A percentile compares a stretch with the other conserved stretches of the same genome.
These are phyloP conservation scores for Talaromyces adpressus DNA, from an alignment of 495 filamentous ascomycete genomes.

Conservation along the genomic window DNA sequence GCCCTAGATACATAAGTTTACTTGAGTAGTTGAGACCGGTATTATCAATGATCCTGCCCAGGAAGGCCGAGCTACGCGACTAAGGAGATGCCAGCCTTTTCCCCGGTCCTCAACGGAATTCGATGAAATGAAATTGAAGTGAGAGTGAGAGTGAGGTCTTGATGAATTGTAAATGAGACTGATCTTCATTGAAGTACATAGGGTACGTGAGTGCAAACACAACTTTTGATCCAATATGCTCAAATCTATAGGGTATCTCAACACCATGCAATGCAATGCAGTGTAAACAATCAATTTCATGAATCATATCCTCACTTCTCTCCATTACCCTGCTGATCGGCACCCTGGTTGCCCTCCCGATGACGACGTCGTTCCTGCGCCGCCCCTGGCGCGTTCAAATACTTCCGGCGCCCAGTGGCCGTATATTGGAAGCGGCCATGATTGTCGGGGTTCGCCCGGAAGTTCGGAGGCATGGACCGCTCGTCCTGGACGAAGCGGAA, in stretches of 20 bases:
- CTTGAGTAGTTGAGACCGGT: too few species aligned
- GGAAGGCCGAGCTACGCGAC: too few species aligned
- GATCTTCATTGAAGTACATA: not conserved
- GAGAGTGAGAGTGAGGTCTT: not conserved
- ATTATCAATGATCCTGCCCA: too few species aligned
- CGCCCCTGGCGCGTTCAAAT: conserved; percentile 15
- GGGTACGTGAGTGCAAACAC: not conserved
- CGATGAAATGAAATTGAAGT: not conserved
- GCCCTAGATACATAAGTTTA: too few species aligned
- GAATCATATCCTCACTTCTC: not conserved
- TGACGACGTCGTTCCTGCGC: not conserved
- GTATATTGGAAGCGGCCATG: conserved; percentile 17
- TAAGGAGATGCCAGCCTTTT: too few species aligned
- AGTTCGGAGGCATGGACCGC: conserved; percentile 10
- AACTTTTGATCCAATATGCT: not conserved
- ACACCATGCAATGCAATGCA: not conserved
- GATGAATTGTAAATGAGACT: not conserved
- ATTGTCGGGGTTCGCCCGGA: conserved; percentile 22
- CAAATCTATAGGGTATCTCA: not conserved
- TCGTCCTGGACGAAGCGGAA: conserved; percentile 11
- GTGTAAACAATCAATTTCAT: not conserved
- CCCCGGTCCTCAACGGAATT: too few species aligned
- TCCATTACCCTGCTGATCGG: not conserved
- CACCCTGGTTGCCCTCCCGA: not conserved
- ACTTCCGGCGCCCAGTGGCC: conserved; percentile 9